Conservation (phyloP, 2,329 filamentous ascomycete genomes). For the Tolypocladium ophioglossoides region DNA sequence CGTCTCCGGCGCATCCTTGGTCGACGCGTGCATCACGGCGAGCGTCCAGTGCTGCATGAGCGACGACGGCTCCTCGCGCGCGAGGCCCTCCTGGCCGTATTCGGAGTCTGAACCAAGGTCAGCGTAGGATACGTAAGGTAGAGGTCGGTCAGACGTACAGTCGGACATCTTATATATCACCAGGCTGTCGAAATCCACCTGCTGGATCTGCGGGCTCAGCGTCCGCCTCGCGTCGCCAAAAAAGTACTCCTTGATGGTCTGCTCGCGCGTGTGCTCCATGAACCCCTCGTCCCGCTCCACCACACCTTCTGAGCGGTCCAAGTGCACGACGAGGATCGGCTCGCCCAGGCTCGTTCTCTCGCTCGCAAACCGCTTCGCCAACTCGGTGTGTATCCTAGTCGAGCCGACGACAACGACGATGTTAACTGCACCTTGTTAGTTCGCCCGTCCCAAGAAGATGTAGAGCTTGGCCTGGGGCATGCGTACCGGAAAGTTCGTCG, state of each 20-base stretch:
- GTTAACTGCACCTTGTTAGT: conserved; percentile 51
- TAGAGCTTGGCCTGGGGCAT: not conserved
- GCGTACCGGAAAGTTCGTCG: conserved; percentile 40
- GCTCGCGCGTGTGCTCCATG: conserved; percentile 62
- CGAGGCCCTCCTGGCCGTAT: conserved; percentile 34
- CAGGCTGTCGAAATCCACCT: conserved; percentile 66
- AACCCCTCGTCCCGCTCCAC: conserved; percentile 65
- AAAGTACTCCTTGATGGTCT: conserved; percentile 84
- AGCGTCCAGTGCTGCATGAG: conserved; percentile 72
- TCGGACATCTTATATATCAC: conserved; percentile 61
- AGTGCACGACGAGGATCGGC: conserved; percentile 60
- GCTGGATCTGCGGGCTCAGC: conserved; percentile 79
- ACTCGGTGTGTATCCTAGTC: conserved; percentile 62
- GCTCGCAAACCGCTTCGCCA: conserved; percentile 56
- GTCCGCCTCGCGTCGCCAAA: conserved; percentile 72
- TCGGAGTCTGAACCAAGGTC: conserved; percentile 11
- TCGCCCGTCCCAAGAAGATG: not conserved
- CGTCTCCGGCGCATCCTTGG: conserved; percentile 57
- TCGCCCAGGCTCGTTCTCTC: conserved; percentile 51
- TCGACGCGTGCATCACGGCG: conserved; percentile 70
- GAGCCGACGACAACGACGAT: conserved; percentile 76
- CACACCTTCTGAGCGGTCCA: conserved; percentile 80
- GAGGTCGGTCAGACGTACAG: conserved; percentile 27
- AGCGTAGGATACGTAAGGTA: too few species aligned
- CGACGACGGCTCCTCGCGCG: conserved; percentile 53